These are phyloP conservation scores for Zoysia pacifica DNA, from an alignment of 176 grass and related monocot genomes.

Conservation along the genomic window DNA sequence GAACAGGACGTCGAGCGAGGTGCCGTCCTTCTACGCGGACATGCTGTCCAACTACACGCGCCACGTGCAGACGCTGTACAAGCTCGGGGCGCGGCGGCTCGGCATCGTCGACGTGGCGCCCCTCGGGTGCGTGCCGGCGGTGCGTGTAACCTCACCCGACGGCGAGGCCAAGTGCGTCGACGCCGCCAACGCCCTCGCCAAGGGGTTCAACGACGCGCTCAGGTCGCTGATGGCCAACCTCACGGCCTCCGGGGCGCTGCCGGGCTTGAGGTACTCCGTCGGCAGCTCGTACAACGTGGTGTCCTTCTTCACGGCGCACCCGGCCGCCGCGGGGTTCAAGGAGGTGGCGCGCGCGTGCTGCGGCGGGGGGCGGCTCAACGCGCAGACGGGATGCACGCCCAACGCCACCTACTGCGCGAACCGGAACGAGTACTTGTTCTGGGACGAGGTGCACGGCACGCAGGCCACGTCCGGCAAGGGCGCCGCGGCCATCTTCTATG, in stretches of 20 bases:
- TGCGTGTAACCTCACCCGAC: conserved; percentile 12
- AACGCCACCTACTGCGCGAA: conserved; percentile 55
- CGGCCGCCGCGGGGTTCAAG: conserved; percentile 29
- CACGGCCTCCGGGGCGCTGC: conserved; percentile 25
- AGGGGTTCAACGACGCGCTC: conserved; percentile 55
- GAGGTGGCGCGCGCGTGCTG: conserved; percentile 62
- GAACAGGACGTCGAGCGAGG: conserved; percentile 50
- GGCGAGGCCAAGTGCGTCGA: conserved; percentile 45
- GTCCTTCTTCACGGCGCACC: conserved; percentile 34
- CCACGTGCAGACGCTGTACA: conserved; percentile 34
- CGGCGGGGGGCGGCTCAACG: conserved; percentile 48
- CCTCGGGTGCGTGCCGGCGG: conserved; percentile 57
- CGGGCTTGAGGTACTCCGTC: conserved; percentile 50
- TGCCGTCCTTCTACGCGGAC: conserved; percentile 40
- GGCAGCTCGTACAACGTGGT: conserved; percentile 57
- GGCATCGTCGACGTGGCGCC: conserved; percentile 57
- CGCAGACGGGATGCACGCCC: conserved; percentile 43
- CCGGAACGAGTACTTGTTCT: conserved; percentile 18
- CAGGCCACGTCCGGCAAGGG: conserved; percentile 51
- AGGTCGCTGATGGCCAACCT: conserved; percentile 24
- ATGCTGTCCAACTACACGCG: conserved; percentile 50
- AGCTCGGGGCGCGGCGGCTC: conserved; percentile 47
- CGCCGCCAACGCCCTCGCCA: conserved; percentile 41
- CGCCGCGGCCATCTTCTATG: conserved; percentile 7
- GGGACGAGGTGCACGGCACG: conserved; percentile 33